These are phyloP conservation scores for Warburgia ugandensis DNA, from an alignment of 164 flowering plant species.

Conservation along the genomic window DNA sequence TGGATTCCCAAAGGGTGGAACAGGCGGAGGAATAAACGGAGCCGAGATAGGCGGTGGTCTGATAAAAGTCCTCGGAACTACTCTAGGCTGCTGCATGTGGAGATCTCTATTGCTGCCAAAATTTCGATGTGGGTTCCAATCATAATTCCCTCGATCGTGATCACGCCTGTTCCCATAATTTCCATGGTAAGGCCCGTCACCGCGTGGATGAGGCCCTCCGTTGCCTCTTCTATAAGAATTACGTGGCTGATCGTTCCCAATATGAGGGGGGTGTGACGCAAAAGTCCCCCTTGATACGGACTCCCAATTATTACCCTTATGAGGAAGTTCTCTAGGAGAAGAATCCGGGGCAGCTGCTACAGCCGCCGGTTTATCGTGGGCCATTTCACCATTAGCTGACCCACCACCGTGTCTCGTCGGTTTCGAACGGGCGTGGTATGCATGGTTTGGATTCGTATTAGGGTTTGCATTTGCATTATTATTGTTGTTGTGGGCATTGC, in stretches of 20 bases:
- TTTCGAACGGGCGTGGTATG: conserved; percentile 33
- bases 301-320: conserved; percentile 31
- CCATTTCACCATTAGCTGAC: conserved; percentile 26
- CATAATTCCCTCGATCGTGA: conserved; percentile 51
- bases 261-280: conserved; percentile 5
- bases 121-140: conserved; percentile 38
- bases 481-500: too few species aligned
- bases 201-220: conserved; percentile 5
- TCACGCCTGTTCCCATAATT: conserved; percentile 62
- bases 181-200: conserved; percentile 31
- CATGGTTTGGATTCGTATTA: conserved; percentile 26
- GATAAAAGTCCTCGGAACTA: conserved; percentile 24
- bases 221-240: conserved; percentile 33
- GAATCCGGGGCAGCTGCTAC: conserved; percentile 28
- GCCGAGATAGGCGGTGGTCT: conserved; percentile 18
- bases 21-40: conserved; percentile 30
- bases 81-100: conserved; percentile 37
- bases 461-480: conserved; percentile 35
- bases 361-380: conserved; percentile 3
- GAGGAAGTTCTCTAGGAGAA: conserved; percentile 32
- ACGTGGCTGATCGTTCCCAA: conserved; percentile 39
- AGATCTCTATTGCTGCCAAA: conserved; percentile 40
- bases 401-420: conserved; percentile 38
- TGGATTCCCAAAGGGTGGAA: conserved; percentile 31
- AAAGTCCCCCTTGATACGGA: conserved; percentile 21